Base-by-base conservation (phyloP, 495 filamentous ascomycete genomes). In the Penicillium coprophilum region DNA sequence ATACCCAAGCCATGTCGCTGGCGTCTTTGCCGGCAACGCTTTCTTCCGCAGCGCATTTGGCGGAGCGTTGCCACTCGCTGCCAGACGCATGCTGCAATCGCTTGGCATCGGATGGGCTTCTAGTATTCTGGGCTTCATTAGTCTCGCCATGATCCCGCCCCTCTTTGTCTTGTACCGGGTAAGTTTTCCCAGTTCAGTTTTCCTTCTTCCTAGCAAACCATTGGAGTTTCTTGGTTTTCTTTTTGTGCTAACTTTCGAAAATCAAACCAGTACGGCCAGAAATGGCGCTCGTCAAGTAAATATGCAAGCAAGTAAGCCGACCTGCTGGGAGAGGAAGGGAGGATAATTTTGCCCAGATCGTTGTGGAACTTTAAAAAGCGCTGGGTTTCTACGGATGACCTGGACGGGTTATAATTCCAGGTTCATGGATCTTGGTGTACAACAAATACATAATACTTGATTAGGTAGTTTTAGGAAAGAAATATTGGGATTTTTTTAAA, bases 41-140 rank as follows among this genome's bases (percentile, higher is more conserved):
- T 45, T 45, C 41, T 45, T 45, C 21, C 41, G 41, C 6, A 45
- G 41, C 41, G 6, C 41, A 13, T 45, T 45, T 27, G 41, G 41
- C 6, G 41, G 41, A 45, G 41, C 41, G 13, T 13, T 45, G 41
- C 41, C 41, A 13, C 41, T 45, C 7, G 41, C 41, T 45, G 41
- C 41, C 6, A 7, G 7, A 45, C 41, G 41, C 41, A 45, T 45
- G 41, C 13, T 45, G 13, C 6, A 45, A 10, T 45, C 41, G 13
- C 41, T 45, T 11, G 41, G 41, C 6, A 45, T 45, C 13, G 41
- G 41, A 45, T 45, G 41, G 41, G 41, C 41, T 13, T 45, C 41
- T 7, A 45, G 41, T 13, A 45, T 45, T 6, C 41, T 45, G 41
- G 41, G 41, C 9, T 45, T 45, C 41, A 45, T 45, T 27, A 11